Evolutionary conservation across 83 land plant genomes (phyloP).

Genomic region (Picea abies): DNA sequence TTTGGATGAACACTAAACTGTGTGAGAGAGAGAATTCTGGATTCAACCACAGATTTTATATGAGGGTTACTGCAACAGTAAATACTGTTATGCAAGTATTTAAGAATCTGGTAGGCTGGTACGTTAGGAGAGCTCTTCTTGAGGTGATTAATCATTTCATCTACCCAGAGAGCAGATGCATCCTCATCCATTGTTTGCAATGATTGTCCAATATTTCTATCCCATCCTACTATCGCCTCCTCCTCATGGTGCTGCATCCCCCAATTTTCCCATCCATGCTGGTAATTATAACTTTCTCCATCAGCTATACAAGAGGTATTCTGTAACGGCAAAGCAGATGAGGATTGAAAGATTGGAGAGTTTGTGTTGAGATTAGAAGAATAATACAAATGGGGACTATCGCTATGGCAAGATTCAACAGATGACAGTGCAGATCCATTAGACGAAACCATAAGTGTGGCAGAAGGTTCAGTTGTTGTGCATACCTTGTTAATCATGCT

Average conservation of each 20-base stretch:
- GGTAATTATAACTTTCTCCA: background rate
- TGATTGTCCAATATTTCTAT: background rate
- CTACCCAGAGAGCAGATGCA: background rate
- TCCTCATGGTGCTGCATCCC: background rate
- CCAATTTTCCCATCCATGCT: background rate
- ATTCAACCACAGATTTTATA: background rate
- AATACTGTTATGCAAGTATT: background rate
- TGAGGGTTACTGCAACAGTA: background rate
- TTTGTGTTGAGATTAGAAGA: background rate
- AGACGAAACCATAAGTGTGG: background rate
- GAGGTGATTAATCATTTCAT: background rate
- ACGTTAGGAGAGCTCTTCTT: conserved; percentile 8
- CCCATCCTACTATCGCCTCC: background rate
- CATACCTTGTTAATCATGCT: conserved; percentile 10
- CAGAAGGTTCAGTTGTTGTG: conserved; percentile 1
- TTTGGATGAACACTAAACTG: background rate
- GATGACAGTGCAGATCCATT: background rate
- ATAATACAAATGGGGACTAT: background rate
- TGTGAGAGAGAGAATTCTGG: background rate
- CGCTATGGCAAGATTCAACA: background rate
- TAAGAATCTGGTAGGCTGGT: background rate
- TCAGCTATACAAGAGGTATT: too few species aligned
- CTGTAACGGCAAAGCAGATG: background rate
- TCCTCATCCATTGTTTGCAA: background rate
- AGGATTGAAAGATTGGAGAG: background rate